Evolutionary conservation across 257 asterid species (phyloP), one percentile per base, ranked within the genome.

Genomic region (Solanum piurae): DNA sequence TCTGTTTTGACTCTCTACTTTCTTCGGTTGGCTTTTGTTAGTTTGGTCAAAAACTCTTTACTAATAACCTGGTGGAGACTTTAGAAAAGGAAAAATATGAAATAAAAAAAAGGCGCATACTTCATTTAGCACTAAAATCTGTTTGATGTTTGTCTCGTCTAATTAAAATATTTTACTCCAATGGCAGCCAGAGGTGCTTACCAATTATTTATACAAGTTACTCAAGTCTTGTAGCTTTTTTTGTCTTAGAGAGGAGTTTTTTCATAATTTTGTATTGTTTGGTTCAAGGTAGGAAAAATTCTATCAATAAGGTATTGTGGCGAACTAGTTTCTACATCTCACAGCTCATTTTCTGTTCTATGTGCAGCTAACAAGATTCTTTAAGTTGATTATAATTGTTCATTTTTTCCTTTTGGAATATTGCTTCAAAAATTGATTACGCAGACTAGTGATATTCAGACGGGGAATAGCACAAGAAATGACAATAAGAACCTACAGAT

Each of bases 11-110:
- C 60, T 80, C 33, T 18, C 27, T 77, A 75, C 55, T 75, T 77
- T 42, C 58, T 42, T 25, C 16, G 85, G 85, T 18, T 44, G 85
- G 85, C 27, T 44, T 80, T 31, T 44, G 40, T 44, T 80, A 80
- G 85, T 16, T 49, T 10, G 86, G 64, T 82, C 44, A 49, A 29
- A 27, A 82, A 46, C 29, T 49, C 69, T 18, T 49, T 49, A 49
- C 86, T 31, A 82, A 82, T 82, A 82, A 82, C 27, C 86, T 82
- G 86, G 86, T 82, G 86, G 86, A 82, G 86, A 49, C 86, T 18
- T 46, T 27, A 16, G 85, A 44, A 77, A 82, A 49, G 86, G 86
- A 49, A 49, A 49, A 82, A 49, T 49, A 82, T 46, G 44, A 82
- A 82, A 82, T 49, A 49, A 55, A 49, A 46, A 77, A 31, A 49